phyloP scores from a whole-genome alignment of 495 filamentous ascomycete genomes.

The Aspergillus sclerotioniger region DNA sequence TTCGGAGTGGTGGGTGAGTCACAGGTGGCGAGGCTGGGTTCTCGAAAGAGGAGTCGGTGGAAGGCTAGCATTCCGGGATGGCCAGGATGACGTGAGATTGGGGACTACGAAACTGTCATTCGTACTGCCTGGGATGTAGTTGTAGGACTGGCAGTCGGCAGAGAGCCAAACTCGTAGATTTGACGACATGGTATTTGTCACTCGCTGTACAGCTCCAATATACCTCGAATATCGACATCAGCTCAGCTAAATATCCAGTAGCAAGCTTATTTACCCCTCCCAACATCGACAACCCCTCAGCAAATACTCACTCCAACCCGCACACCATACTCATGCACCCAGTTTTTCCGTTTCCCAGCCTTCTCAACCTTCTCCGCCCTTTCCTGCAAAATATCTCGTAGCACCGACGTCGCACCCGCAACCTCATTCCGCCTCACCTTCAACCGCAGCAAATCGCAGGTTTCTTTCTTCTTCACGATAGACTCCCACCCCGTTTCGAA shows the following conservation, averaged over 20 bases:
- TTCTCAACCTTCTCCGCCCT: constrained; percentile 48
- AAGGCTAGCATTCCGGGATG: background rate
- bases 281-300: background rate
- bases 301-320: constrained; percentile 18
- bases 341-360: constrained; percentile 61
- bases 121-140: background rate
- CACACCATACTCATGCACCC: constrained; percentile 34
- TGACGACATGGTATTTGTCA: background rate
- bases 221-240: background rate
- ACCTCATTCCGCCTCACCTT: constrained; percentile 22
- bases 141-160: background rate
- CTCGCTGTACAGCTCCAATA: background rate
- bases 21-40: background rate
- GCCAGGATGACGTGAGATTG: background rate
- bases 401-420: constrained; percentile 10
- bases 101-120: background rate
- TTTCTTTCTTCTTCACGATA: constrained; percentile 24
- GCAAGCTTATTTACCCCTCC: background rate
- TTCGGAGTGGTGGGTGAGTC: background rate
- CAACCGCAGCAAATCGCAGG: constrained; percentile 28
- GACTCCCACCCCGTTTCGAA: constrained; percentile 33
- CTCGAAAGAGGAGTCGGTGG: background rate
- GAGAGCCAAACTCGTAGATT: background rate
- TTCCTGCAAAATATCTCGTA: constrained; percentile 33
- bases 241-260: background rate